Conservation (phyloP, 2,329 filamentous ascomycete species). For the Metarhizium brunneum region DNA sequence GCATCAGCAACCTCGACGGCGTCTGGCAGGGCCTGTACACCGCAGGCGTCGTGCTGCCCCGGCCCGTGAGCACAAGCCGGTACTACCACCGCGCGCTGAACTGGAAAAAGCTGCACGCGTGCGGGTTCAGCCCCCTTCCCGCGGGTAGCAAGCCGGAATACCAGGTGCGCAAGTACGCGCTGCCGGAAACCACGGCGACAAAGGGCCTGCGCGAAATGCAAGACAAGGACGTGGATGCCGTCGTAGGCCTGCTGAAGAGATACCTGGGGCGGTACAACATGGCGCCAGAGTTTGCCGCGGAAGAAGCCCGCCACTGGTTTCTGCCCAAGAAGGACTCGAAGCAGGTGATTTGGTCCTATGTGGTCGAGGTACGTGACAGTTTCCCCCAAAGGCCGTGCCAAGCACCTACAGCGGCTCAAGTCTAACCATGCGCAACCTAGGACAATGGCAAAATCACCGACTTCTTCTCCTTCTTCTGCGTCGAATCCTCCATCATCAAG, state of each 20-base stretch:
- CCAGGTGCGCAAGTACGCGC: slow-evolving; percentile 77
- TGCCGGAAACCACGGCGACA: slow-evolving; percentile 65
- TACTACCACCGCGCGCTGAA: slow-evolving; percentile 93
- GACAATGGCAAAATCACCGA: slow-evolving; percentile 72
- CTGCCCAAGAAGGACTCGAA: slow-evolving; percentile 57
- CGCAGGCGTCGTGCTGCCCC: slow-evolving; percentile 81
- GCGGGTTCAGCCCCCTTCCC: slow-evolving; percentile 87
- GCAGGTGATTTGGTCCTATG: slow-evolving; percentile 88
- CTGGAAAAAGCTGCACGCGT: slow-evolving; percentile 93
- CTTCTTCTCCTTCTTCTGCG: slow-evolving; percentile 93
- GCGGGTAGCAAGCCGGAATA: slow-evolving; percentile 72
- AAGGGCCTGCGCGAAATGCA: slow-evolving; percentile 75
- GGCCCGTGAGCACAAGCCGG: slow-evolving; percentile 82
- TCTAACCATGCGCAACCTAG: slow-evolving; percentile 17
- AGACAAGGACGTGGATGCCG: slow-evolving; percentile 65
- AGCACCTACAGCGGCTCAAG: neutral
- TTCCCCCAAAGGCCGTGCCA: neutral
- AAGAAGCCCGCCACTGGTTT: slow-evolving; percentile 84
- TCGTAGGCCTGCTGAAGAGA: slow-evolving; percentile 63
- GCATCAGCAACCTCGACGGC: slow-evolving; percentile 75
- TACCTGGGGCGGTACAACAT: slow-evolving; percentile 78
- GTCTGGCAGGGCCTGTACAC: slow-evolving; percentile 97
- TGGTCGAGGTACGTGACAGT: slow-evolving; percentile 59
- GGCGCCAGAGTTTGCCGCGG: slow-evolving; percentile 68
- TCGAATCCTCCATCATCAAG: slow-evolving; percentile 87